These are phyloP conservation scores for Aureobasidium melanogenum DNA, from an alignment of 2,329 filamentous ascomycete species.

Conservation along the genomic window DNA sequence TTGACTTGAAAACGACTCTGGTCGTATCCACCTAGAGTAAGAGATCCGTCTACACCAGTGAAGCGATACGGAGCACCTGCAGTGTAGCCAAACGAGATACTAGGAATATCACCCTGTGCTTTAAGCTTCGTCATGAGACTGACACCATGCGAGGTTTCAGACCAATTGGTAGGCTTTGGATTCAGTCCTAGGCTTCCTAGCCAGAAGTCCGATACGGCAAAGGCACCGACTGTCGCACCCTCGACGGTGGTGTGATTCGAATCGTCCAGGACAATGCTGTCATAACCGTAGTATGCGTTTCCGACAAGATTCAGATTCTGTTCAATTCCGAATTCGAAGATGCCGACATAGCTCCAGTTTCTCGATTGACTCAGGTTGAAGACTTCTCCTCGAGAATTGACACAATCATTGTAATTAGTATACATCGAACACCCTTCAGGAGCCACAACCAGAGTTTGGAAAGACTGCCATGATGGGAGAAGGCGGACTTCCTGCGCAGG, in stretches of 20 bases:
- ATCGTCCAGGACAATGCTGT: slow-evolving; percentile 34
- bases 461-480: slow-evolving; percentile 57
- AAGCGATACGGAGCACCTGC: slow-evolving; percentile 61
- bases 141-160: slow-evolving; percentile 39
- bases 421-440: slow-evolving; percentile 44
- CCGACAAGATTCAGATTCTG: slow-evolving; percentile 47
- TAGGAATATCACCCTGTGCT: slow-evolving; percentile 53
- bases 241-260: slow-evolving; percentile 30
- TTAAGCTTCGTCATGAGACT: slow-evolving; percentile 47
- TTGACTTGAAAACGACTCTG: slow-evolving; percentile 53
- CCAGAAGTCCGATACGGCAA: slow-evolving; percentile 34
- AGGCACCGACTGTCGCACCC: slow-evolving; percentile 34
- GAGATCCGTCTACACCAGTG: slow-evolving; percentile 29
- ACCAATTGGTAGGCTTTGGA: slow-evolving; percentile 42
- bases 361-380: slow-evolving; percentile 47
- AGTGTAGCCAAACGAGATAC: slow-evolving; percentile 66
- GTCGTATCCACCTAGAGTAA: slow-evolving; percentile 66
- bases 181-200: slow-evolving; percentile 41
- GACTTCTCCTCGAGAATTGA: slow-evolving; percentile 47
- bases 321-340: slow-evolving; percentile 51
- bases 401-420: slow-evolving; percentile 36
- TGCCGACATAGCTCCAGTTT: slow-evolving; percentile 51
- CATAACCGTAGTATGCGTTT: slow-evolving; percentile 57
- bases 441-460: slow-evolving; percentile 62
- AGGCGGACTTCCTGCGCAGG: slow-evolving; percentile 47